phyloP scores from a whole-genome alignment of 352 stramenopile species.

The Phytophthora crassamura region DNA sequence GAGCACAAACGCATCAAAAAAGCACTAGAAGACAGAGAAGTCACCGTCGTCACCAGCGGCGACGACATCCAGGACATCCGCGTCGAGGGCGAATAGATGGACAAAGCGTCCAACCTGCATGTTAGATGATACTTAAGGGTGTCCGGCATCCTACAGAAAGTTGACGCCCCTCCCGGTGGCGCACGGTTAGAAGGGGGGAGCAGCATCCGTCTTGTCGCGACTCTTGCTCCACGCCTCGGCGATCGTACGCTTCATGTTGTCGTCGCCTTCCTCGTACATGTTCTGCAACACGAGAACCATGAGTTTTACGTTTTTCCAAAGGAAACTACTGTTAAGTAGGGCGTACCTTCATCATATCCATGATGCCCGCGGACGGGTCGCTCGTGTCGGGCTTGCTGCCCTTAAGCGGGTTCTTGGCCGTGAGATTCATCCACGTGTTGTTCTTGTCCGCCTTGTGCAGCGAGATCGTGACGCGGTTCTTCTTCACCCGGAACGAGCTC shows the following conservation, averaged over 20 bases:
- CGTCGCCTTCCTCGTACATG: conserved; percentile 90
- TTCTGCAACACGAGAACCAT: conserved; percentile 48
- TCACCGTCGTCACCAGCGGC: conserved; percentile 59
- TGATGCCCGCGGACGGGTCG: conserved; percentile 84
- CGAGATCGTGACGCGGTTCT: conserved; percentile 85
- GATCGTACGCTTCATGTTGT: conserved; percentile 91
- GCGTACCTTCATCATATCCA: conserved; percentile 92
- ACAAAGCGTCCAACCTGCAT: conserved; percentile 24
- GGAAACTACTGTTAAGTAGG: not conserved
- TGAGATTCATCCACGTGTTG: conserved; percentile 83
- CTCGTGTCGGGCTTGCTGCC: conserved; percentile 48
- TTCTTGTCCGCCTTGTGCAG: conserved; percentile 83
- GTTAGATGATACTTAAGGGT: conserved; percentile 39
- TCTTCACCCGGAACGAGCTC: conserved; percentile 84
- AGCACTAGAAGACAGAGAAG: conserved; percentile 59
- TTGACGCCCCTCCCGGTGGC: conserved; percentile 8
- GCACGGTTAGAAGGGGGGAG: conserved; percentile 34
- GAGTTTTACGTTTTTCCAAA: not conserved
- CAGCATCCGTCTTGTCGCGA: conserved; percentile 66
- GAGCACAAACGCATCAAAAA: conserved; percentile 80
- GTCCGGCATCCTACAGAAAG: conserved; percentile 7
- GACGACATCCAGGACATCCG: conserved; percentile 61
- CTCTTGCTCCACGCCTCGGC: conserved; percentile 90
- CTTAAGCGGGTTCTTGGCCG: conserved; percentile 81
- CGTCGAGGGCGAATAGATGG: conserved; percentile 36